Evolutionary conservation across 2,329 filamentous ascomycete genomes (phyloP).

Genomic region (Trichoderma cornu-damae): DNA sequence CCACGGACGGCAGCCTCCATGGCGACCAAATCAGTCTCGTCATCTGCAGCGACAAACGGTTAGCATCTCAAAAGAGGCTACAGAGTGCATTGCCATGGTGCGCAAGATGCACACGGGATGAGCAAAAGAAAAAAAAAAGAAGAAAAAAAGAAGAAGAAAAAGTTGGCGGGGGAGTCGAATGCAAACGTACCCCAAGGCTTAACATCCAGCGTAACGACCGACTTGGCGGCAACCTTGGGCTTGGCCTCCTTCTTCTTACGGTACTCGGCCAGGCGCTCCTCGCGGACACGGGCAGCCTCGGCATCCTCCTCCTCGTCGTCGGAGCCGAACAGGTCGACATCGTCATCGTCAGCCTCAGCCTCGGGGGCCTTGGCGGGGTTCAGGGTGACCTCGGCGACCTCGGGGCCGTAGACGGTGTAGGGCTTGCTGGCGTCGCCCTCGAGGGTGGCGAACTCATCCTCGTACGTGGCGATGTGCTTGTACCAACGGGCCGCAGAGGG

Average conservation of each 20-base stretch:
- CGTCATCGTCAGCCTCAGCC: constrained; percentile 68
- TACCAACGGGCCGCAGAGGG: constrained; percentile 96
- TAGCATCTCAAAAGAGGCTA: not conserved
- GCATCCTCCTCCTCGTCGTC: constrained; percentile 93
- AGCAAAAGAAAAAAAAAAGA: too few relatives aligned
- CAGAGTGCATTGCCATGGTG: not conserved
- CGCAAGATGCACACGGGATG: not conserved
- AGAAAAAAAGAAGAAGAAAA: too few relatives aligned
- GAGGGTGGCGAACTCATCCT: constrained; percentile 86
- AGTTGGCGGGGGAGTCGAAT: too few relatives aligned
- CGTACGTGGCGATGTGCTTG: constrained; percentile 93
- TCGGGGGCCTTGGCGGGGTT: constrained; percentile 80
- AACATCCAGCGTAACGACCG: constrained; percentile 88
- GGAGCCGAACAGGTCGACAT: constrained; percentile 88
- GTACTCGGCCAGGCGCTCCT: constrained; percentile 90
- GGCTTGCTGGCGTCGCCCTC: constrained; percentile 86
- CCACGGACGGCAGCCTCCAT: constrained; percentile 75
- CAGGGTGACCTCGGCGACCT: constrained; percentile 67
- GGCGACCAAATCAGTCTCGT: constrained; percentile 85
- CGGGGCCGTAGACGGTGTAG: constrained; percentile 87
- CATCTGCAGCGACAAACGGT: constrained; percentile 49
- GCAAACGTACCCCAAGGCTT: constrained; percentile 93
- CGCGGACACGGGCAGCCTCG: constrained; percentile 76
- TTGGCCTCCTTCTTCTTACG: constrained; percentile 95
- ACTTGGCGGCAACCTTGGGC: constrained; percentile 90